Percentiles rank a stretch among this genome's conserved stretches.
Conservation (phyloP, 2,329 filamentous ascomycete genomes). For the Pyrenochaeta sp. region DNA sequence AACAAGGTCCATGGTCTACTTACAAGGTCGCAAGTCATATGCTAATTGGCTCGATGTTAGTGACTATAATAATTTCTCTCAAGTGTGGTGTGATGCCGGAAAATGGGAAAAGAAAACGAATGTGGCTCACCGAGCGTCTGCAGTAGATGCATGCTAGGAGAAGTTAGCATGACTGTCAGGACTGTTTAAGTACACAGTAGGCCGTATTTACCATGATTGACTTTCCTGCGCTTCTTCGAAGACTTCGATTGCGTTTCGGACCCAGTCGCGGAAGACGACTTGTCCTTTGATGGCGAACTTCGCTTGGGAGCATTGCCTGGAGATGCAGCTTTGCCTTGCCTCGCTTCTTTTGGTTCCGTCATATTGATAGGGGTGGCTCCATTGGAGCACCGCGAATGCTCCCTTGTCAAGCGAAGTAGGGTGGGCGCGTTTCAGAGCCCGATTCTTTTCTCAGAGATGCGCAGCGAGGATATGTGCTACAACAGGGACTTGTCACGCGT, state of each 20-base stretch:
- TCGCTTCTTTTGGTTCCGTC: conserved; percentile 39
- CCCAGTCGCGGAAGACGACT: conserved; percentile 34
- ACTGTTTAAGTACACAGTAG: conserved; percentile 31
- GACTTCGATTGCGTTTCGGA: conserved; percentile 42
- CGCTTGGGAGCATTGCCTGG: conserved; percentile 34
- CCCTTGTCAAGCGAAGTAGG: conserved; percentile 47
- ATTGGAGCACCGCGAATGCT: conserved; percentile 46
- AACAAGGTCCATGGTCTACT: conserved; percentile 25
- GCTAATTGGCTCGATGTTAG: conserved; percentile 49
- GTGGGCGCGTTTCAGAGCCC: conserved; percentile 39
- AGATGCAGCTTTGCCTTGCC: conserved; percentile 36
- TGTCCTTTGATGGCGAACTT: conserved; percentile 39
- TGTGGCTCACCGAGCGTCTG: conserved; percentile 58
- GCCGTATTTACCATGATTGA: conserved; percentile 57
- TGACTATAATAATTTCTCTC: conserved; percentile 29
- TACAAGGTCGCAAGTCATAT: conserved; percentile 63
- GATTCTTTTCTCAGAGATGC: conserved; percentile 33
- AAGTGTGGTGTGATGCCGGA: conserved; percentile 25
- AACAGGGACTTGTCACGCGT: conserved; percentile 28
- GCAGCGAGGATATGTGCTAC: conserved; percentile 34
- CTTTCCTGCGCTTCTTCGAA: conserved; percentile 60
- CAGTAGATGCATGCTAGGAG: conserved; percentile 60
- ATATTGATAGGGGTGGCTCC: conserved; percentile 43
- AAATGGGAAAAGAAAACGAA: conserved; percentile 28
- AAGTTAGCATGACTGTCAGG: conserved; percentile 39